These are phyloP conservation scores for Cucumis hystrix DNA, from an alignment of 306 rosid genomes.

Conservation along the genomic window DNA sequence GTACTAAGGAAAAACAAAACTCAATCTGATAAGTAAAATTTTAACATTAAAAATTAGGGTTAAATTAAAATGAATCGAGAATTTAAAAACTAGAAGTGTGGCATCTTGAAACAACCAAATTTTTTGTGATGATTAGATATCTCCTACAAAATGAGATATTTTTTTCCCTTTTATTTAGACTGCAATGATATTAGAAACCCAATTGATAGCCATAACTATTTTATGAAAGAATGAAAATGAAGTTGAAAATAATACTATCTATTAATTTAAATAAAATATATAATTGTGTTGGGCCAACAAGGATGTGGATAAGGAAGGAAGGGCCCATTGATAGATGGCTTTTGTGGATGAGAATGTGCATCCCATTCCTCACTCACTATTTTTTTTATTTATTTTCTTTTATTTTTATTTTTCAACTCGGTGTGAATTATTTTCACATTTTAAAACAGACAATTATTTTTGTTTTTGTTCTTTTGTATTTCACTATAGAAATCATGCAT, in stretches of 20 bases:
- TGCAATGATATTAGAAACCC: too few relatives aligned
- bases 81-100: too few relatives aligned
- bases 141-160: too few relatives aligned
- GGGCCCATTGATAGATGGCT: neutral
- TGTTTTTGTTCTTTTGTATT: neutral
- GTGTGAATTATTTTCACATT: neutral
- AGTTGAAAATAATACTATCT: neutral
- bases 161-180: too few relatives aligned
- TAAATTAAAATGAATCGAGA: too few relatives aligned
- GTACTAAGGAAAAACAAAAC: too few relatives aligned
- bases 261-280: neutral
- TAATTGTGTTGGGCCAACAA: neutral
- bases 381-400: neutral
- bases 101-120: too few relatives aligned
- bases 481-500: neutral
- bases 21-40: too few relatives aligned
- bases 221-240: neutral
- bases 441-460: neutral
- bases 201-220: too few relatives aligned
- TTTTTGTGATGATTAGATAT: too few relatives aligned
- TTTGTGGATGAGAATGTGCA: neutral
- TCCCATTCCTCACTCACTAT: constrained; percentile 2
- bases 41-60: too few relatives aligned
- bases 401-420: neutral
- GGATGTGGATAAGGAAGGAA: neutral